These are phyloP conservation scores for Coemansia sp. DNA, from an alignment of 192 early-diverging fungal species.

Conservation along the genomic window DNA sequence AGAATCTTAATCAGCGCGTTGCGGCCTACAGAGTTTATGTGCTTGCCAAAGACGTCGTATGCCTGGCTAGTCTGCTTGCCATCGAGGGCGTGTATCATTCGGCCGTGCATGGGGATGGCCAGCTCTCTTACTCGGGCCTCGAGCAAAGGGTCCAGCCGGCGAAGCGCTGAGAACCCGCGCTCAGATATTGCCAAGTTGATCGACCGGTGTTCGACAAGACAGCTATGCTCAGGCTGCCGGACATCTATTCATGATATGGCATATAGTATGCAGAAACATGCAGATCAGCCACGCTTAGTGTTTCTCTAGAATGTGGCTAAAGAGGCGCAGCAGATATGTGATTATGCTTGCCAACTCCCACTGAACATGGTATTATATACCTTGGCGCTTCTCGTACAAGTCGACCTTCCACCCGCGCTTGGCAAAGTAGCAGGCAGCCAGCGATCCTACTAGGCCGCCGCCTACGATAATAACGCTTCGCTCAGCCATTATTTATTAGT, in stretches of 20 bases:
- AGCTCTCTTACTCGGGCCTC: constrained; percentile 66
- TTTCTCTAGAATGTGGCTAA: not conserved
- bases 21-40: constrained; percentile 94
- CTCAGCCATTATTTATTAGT: constrained; percentile 20
- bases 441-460: constrained; percentile 90
- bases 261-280: not conserved
- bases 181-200: constrained; percentile 94
- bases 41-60: constrained; percentile 88
- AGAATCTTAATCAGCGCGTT: constrained; percentile 79
- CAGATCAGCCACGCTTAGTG: not conserved
- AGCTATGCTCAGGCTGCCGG: constrained; percentile 62
- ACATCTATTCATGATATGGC: constrained; percentile 55
- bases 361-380: constrained; percentile 17
- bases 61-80: constrained; percentile 74
- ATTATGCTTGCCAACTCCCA: constrained; percentile 7
- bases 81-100: constrained; percentile 84
- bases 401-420: constrained; percentile 87
- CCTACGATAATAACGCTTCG: constrained; percentile 69
- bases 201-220: constrained; percentile 65
- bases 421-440: constrained; percentile 88
- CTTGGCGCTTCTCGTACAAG: constrained; percentile 80
- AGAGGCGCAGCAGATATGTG: not conserved
- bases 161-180: constrained; percentile 83
- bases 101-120: constrained; percentile 87
- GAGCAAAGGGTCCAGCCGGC: constrained; percentile 65